Percentiles rank a stretch among this genome's conserved stretches.
These are phyloP conservation scores for Trichoderma sp. DNA, from an alignment of 2,329 filamentous ascomycete genomes.

Conservation along the genomic window DNA sequence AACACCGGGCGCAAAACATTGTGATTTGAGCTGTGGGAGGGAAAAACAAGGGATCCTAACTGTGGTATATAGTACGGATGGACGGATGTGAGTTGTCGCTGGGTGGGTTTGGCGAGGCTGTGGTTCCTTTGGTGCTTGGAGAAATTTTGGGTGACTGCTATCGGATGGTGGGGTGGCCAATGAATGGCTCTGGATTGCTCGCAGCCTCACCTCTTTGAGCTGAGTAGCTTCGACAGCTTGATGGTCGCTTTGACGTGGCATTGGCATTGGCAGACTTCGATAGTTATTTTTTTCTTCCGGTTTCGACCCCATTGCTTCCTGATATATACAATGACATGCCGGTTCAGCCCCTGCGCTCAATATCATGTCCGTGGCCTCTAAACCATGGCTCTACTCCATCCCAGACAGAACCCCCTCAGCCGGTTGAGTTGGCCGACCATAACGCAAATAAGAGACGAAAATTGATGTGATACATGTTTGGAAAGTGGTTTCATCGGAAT, in stretches of 20 bases:
- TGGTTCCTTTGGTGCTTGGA: conserved; percentile 21
- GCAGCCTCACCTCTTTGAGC: conserved; percentile 36
- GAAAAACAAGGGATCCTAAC: conserved; percentile 9
- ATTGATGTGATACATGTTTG: conserved; percentile 6
- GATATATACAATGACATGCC: conserved; percentile 43
- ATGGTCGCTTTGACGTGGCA: neutral
- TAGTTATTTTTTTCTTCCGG: conserved; percentile 24
- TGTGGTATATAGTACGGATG: neutral
- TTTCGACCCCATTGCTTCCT: conserved; percentile 36
- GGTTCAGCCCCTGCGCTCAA: conserved; percentile 32
- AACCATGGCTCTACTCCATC: conserved; percentile 23
- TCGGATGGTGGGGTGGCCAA: conserved; percentile 34
- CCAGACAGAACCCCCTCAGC: conserved; percentile 2
- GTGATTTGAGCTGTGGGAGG: conserved; percentile 29
- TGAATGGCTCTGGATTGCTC: conserved; percentile 31
- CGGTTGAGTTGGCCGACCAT: conserved; percentile 9
- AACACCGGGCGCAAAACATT: conserved; percentile 53
- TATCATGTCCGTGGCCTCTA: conserved; percentile 21
- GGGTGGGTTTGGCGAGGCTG: conserved; percentile 35
- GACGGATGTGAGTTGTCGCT: conserved; percentile 33
- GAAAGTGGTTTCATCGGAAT: conserved; percentile 10
- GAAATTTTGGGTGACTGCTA: conserved; percentile 37
- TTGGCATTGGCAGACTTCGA: neutral
- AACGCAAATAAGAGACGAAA: conserved; percentile 4
- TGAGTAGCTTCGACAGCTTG: neutral